Evolutionary conservation across 2,329 filamentous ascomycete species (phyloP).

Genomic region (Aspergillus neoniger): DNA sequence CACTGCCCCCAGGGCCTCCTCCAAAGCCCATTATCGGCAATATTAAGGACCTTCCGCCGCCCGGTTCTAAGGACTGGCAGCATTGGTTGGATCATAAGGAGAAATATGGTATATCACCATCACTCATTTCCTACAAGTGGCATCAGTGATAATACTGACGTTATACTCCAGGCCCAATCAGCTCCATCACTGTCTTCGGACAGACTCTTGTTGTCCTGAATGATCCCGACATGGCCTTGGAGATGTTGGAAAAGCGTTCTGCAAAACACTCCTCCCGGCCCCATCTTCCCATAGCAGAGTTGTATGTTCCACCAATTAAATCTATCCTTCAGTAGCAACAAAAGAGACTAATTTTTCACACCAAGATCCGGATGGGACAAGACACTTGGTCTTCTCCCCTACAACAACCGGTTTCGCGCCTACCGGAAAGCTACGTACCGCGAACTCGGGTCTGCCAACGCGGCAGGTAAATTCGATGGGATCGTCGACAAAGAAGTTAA

Average conservation of each 20-base stretch:
- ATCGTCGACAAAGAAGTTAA: slow-evolving; percentile 49
- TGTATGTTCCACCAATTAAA: slow-evolving; percentile 18
- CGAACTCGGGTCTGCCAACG: slow-evolving; percentile 47
- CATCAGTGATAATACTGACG: not conserved
- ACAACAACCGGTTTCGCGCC: slow-evolving; percentile 39
- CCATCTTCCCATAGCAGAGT: slow-evolving; percentile 30
- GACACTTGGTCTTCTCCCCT: slow-evolving; percentile 34
- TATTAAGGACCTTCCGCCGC: slow-evolving; percentile 48
- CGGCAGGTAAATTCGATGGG: slow-evolving; percentile 41
- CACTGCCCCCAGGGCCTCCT: slow-evolving; percentile 53
- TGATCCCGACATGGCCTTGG: slow-evolving; percentile 29
- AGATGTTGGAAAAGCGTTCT: slow-evolving; percentile 37
- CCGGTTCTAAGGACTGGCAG: slow-evolving; percentile 38
- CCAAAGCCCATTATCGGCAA: slow-evolving; percentile 53
- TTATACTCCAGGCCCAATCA: slow-evolving; percentile 31
- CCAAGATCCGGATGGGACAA: slow-evolving; percentile 41
- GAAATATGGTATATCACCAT: slow-evolving; percentile 33
- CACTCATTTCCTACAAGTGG: too few relatives aligned
- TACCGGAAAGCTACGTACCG: slow-evolving; percentile 50
- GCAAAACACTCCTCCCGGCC: slow-evolving; percentile 31
- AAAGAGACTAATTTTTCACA: too few relatives aligned
- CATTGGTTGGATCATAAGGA: slow-evolving; percentile 48
- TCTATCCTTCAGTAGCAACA: too few relatives aligned
- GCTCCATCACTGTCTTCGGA: slow-evolving; percentile 36
- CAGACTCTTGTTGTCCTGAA: slow-evolving; percentile 37